Evolutionary conservation across 768 basidiomycete genomes (phyloP).

Genomic region (Inosperma sp.): DNA sequence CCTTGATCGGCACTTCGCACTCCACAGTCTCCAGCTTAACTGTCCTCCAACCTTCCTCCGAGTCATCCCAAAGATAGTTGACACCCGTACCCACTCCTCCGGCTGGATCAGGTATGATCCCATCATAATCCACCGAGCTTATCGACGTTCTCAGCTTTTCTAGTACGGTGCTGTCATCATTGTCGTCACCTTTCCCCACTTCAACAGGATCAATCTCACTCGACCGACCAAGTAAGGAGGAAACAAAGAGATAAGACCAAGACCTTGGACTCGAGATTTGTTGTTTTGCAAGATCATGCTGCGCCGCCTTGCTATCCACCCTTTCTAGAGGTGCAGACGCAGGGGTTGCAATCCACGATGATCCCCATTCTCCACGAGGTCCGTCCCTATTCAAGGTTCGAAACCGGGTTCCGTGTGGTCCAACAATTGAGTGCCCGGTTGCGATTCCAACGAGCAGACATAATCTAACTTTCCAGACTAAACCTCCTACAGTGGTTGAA

Average conservation of each 20-base stretch:
- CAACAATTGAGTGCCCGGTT: slow-evolving; percentile 38
- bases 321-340: slow-evolving; percentile 62
- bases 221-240: slow-evolving; percentile 26
- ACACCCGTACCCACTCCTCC: slow-evolving; percentile 52
- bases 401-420: slow-evolving; percentile 48
- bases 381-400: slow-evolving; percentile 57
- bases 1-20: slow-evolving; percentile 85
- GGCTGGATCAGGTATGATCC: slow-evolving; percentile 40
- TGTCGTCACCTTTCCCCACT: slow-evolving; percentile 31
- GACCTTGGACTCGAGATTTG: slow-evolving; percentile 25
- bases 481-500: slow-evolving; percentile 51
- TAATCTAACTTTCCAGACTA: slow-evolving; percentile 87
- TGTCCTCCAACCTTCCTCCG: slow-evolving; percentile 62
- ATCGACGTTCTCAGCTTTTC: background rate
- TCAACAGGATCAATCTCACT: slow-evolving; percentile 13
- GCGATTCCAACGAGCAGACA: slow-evolving; percentile 81
- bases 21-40: slow-evolving; percentile 84
- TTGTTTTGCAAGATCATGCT: slow-evolving; percentile 13
- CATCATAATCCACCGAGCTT: slow-evolving; percentile 38
- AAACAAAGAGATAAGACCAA: slow-evolving; percentile 39
- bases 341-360: slow-evolving; percentile 54
- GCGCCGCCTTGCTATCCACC: slow-evolving; percentile 23
- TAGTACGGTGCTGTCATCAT: background rate
- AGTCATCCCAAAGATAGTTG: slow-evolving; percentile 45
- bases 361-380: slow-evolving; percentile 65